Base-by-base conservation (phyloP, 257 asterid genomes). In the Capsicum baccatum region DNA sequence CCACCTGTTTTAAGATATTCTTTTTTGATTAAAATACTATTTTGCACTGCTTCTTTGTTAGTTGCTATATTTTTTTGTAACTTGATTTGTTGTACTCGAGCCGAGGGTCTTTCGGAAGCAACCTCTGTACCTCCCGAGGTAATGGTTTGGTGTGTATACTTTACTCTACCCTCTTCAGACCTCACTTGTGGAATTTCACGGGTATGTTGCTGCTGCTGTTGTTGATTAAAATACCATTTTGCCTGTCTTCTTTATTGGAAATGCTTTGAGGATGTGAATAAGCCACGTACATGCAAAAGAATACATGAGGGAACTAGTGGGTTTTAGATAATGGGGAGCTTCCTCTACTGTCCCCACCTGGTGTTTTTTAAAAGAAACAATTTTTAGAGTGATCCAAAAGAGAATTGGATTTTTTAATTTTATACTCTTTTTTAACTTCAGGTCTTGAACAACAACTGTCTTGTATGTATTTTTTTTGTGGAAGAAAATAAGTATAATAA, bases 261-360 rank as follows among this genome's bases (percentile, higher is more conserved):
- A 54, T 62, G 79, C 81, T 52, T 89, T 91, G 95, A 88, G 93
- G 93, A 85, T 82, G 82, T 62, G 86, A 86, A 83, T 81, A 55
- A 59, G 89, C 94, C 94, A 91, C 92, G 92, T 89, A 50, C 57
- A 54, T 60, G 71, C 50, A 8, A 81, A 60, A 80, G 67, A 64
- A 85, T 80, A 37, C 42, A 56, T 84, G 78, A 80, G 39, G 63
- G 83, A 82, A 83, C 33, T 42, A 47, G 17, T 83, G 57, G 79
- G 0, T 19, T 50, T 73, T 55, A 68, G 85, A 83, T 39, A 82
- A 82, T 64, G 71, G 60, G 67, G 83, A 69, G 79, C 55, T 69
- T 39, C 42, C 73, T 84, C 55, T 3, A 39, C 55, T 69, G 79
- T 56, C 63, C 83, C 60, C 17, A 78, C 82, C 4, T 54, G n/a